A percentile compares a stretch with the other conserved stretches of the same genome.
Conservation (phyloP, 257 asterid species). For the Nyctanthes arbortristis region DNA sequence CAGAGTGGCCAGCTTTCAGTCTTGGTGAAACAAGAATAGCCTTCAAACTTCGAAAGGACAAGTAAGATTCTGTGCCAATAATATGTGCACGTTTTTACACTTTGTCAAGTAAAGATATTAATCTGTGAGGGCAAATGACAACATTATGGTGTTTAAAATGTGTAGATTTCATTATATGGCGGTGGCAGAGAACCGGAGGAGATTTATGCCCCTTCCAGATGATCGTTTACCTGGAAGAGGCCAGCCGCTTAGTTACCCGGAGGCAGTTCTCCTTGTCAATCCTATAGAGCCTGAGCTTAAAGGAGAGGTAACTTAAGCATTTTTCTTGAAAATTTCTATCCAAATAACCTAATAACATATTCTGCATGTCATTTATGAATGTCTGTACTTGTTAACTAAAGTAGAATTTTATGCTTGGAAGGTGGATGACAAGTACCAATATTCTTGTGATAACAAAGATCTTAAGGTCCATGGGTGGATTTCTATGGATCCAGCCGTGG, state of each 20-base stretch:
- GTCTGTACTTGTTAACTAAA: background rate
- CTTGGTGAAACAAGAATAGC: conserved; percentile 73
- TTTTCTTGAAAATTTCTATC: background rate
- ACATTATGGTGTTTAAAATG: conserved; percentile 3
- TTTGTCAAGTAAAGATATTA: background rate
- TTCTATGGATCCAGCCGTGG: conserved; percentile 57
- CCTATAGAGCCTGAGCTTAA: conserved; percentile 65
- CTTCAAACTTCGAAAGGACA: conserved; percentile 78
- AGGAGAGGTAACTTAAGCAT: conserved; percentile 62
- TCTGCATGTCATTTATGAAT: background rate
- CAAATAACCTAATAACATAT: background rate
- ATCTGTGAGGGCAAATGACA: background rate
- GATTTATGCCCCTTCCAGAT: conserved; percentile 81
- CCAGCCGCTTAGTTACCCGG: conserved; percentile 64
- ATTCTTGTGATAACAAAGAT: conserved; percentile 63
- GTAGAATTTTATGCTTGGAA: conserved; percentile 13
- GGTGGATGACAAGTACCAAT: conserved; percentile 86
- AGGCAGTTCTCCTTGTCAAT: conserved; percentile 71
- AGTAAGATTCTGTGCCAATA: conserved; percentile 35
- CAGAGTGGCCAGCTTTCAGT: conserved; percentile 79
- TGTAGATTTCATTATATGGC: conserved; percentile 82
- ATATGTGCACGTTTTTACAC: background rate
- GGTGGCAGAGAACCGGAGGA: conserved; percentile 58
- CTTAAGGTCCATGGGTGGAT: conserved; percentile 77
- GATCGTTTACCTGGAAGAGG: conserved; percentile 66